Conservation (phyloP, 495 filamentous ascomycete genomes). For the Aspergillus funiculosus region DNA sequence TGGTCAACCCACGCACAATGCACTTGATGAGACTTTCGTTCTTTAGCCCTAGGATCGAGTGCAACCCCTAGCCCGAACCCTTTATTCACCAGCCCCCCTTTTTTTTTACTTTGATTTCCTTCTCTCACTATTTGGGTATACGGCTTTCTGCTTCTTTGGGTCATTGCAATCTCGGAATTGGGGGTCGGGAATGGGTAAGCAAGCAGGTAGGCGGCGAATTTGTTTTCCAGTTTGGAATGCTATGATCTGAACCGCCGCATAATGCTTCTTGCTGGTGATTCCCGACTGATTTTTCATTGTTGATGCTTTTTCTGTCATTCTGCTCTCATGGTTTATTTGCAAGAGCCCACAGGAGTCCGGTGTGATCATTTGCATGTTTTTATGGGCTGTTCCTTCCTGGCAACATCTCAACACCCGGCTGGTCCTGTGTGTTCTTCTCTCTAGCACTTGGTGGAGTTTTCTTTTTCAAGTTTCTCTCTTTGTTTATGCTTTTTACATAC, state of each 20-base stretch:
- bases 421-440: constrained; percentile 47
- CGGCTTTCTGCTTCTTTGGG: constrained; percentile 30
- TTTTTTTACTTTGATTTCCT: constrained; percentile 32
- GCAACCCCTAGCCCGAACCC: background rate
- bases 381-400: constrained; percentile 33
- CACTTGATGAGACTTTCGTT: constrained; percentile 4
- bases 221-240: constrained; percentile 27
- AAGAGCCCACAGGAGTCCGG: constrained; percentile 45
- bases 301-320: constrained; percentile 23
- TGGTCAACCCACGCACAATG: background rate
- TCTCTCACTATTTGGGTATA: constrained; percentile 8
- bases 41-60: background rate
- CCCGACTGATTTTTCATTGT: constrained; percentile 27
- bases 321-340: constrained; percentile 24
- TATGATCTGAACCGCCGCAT: constrained; percentile 31
- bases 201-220: constrained; percentile 32
- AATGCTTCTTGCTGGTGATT: constrained; percentile 36
- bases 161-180: constrained; percentile 26
- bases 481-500: constrained; percentile 19
- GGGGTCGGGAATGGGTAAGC: constrained; percentile 32
- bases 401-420: constrained; percentile 45
- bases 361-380: constrained; percentile 40
- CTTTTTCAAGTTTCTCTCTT: constrained; percentile 16
- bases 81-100: constrained; percentile 5
- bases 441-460: constrained; percentile 44